Evolutionary conservation across 2,329 filamentous ascomycete species (phyloP), one percentile per base, ranked within the genome.

Genomic region (Lasiodiplodia sp.): DNA sequence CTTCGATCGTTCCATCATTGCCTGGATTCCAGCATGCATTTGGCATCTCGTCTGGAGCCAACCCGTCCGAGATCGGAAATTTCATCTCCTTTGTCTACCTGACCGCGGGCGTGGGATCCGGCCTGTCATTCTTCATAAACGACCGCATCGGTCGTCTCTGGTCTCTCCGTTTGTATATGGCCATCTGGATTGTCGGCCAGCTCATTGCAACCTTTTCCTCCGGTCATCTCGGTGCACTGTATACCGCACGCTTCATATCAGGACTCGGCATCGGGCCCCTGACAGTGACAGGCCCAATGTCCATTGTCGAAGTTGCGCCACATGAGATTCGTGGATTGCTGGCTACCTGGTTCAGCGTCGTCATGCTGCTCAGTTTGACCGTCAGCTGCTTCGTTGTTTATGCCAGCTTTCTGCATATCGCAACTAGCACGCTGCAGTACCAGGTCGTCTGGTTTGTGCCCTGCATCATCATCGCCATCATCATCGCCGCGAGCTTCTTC

Each of bases 11-110:
- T 0, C 73, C 79, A 1, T 76, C 75, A 4, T 73, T 81, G 2
- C 74, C 76, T 3, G 73, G 78, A n/a, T 81, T 81, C 69, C 74
- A 79, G 68, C 37, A 78, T 16, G 71, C 76, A 16, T 81, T 81
- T 53, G 73, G 73, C 21, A 76, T 80, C 67, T 75, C 66, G 31
- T 77, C 78, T 23, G 71, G 71, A 10, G 69, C 76, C 53, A 73
- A 74, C 65, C 71, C 76, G 2, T 57, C 66, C 4, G 67, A 74
- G 16, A 78, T 79, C 31, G 70, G 66, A n/a, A 78, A 80, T 64
- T 81, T 79, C 69, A 74, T 82, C 51, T 81, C 80, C 4, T 69
- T 82, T 37, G 85, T 78, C 23, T 77, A 81, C 66, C 71, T 82
- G 47, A 77, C 76, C 2, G 71, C 69, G 47, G 77, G 72, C 47